Evolutionary conservation across 2,329 filamentous ascomycete species (phyloP), one percentile per base, ranked within the genome.

Genomic region (Cyanodermella asteris): DNA sequence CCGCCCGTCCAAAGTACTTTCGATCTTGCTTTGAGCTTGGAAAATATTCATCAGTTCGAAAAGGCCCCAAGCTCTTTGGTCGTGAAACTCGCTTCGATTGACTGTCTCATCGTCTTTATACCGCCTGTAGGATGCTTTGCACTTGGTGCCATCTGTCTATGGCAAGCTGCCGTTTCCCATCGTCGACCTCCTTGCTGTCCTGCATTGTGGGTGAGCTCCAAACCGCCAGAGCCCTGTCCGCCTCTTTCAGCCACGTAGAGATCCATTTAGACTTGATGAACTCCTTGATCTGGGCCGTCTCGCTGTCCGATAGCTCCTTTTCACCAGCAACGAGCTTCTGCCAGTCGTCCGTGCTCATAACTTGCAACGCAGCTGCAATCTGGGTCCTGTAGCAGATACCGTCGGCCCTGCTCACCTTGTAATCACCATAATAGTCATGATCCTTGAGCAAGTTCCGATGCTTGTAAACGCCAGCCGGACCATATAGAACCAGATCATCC

Each of bases 341-440:
- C 49, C 50, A 55, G 26, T 46, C 39, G 20, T 43, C 34, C 7
- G 36, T 41, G 13, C 40, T 34, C 43, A 54, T 48, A 32, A 49
- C 49, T 30, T 37, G 47, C 28, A 49, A 38, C 23, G 45, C 44
- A 13, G 49, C 46, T 20, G 43, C 50, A 16, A 53, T 43, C 27
- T 53, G 47, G 6, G 51, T 54, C 13, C 51, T 44, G 33, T 46
- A 51, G 31, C 51, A 55, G 11, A 44, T 42, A 6, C 49, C 51
- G 6, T 42, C 35, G 22, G n/a, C n/a, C 34, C 28, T 20, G 42
- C 14, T 49, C 24, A 51, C 27, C 37, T 44, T 44, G 27, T 55
- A 54, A 31, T 53, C 49, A n/a, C 49, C 52, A 28, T 28, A 12
- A 13, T 15, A 11, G 20, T 22, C 13, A 14, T 32, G 20, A 23